Percentiles rank a stretch among this genome's conserved stretches.
phyloP scores from a whole-genome alignment of 345 rosid genomes.

The Bruguiera parviflora region DNA sequence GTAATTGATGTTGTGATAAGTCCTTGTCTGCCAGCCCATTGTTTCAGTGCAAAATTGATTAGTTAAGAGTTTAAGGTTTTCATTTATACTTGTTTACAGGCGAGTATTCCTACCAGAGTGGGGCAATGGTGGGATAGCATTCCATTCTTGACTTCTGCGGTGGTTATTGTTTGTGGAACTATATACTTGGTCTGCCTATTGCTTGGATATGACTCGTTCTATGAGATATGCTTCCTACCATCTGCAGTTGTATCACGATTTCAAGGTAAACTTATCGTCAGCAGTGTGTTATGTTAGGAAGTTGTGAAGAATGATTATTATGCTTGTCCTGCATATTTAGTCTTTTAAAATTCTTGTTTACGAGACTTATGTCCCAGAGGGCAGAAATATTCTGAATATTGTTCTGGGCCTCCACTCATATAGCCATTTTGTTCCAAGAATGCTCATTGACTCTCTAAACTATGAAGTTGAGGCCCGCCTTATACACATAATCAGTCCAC shows the following conservation, averaged over 20 bases:
- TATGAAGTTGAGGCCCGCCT: too few relatives aligned
- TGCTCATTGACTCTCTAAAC: too few relatives aligned
- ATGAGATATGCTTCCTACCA: constrained; percentile 84
- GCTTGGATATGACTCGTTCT: constrained; percentile 79
- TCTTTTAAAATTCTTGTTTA: too few relatives aligned
- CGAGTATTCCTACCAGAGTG: constrained; percentile 67
- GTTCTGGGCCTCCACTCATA: too few relatives aligned
- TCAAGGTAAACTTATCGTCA: constrained; percentile 52
- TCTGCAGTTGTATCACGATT: constrained; percentile 59
- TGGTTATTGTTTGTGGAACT: constrained; percentile 63
- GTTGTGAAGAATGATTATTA: background rate
- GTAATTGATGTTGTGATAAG: background rate
- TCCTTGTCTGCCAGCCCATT: background rate
- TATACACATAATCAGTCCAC: too few relatives aligned
- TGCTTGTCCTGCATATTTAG: too few relatives aligned
- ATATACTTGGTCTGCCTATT: constrained; percentile 77
- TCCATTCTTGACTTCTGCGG: constrained; percentile 76
- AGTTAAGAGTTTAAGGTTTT: background rate
- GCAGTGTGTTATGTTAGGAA: background rate
- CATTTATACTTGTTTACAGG: constrained; percentile 36
- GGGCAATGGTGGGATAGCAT: constrained; percentile 91
- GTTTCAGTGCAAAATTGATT: background rate
- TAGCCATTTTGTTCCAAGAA: too few relatives aligned
- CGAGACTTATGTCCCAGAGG: too few relatives aligned
- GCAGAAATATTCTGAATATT: too few relatives aligned